phyloP scores from a whole-genome alignment of 2,329 filamentous ascomycete species.

The Cercospora sojina region DNA sequence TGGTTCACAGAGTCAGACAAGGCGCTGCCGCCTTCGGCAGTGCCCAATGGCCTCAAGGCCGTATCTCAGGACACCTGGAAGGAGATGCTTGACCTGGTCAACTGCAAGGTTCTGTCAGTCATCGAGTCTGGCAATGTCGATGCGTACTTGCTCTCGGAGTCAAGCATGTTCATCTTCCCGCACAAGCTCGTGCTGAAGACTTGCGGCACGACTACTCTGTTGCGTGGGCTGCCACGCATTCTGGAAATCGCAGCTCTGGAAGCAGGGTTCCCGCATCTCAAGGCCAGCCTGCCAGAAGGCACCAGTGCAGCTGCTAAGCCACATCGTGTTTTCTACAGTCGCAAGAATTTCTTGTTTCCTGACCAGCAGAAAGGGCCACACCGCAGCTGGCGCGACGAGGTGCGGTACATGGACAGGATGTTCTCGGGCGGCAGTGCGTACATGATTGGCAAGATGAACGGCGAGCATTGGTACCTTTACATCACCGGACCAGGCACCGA shows the following conservation, averaged over 20 bases:
- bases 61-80: slow-evolving; percentile 87
- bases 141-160: slow-evolving; percentile 95
- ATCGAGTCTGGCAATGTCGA: slow-evolving; percentile 92
- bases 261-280: slow-evolving; percentile 84
- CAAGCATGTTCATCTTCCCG: slow-evolving; percentile 99
- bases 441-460: slow-evolving; percentile 99
- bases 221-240: slow-evolving; percentile 84
- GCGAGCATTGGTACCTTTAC: slow-evolving; percentile 98
- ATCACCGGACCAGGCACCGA: slow-evolving; percentile 80
- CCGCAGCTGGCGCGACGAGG: slow-evolving; percentile 96
- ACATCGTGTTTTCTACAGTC: slow-evolving; percentile 96
- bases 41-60: slow-evolving; percentile 77
- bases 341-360: slow-evolving; percentile 97
- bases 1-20: slow-evolving; percentile 87
- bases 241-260: slow-evolving; percentile 85
- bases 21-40: slow-evolving; percentile 67
- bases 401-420: slow-evolving; percentile 85
- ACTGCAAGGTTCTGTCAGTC: slow-evolving; percentile 95
- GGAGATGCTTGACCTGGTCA: slow-evolving; percentile 94
- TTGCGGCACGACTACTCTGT: slow-evolving; percentile 91
- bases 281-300: slow-evolving; percentile 63
- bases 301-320: slow-evolving; percentile 77
- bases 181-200: slow-evolving; percentile 99
- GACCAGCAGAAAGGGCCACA: slow-evolving; percentile 92
- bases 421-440: slow-evolving; percentile 93